A percentile compares a stretch with the other conserved stretches of the same genome.
phyloP scores from a whole-genome alignment of 2,329 filamentous ascomycete genomes.

The Aspergillus japonicus region DNA sequence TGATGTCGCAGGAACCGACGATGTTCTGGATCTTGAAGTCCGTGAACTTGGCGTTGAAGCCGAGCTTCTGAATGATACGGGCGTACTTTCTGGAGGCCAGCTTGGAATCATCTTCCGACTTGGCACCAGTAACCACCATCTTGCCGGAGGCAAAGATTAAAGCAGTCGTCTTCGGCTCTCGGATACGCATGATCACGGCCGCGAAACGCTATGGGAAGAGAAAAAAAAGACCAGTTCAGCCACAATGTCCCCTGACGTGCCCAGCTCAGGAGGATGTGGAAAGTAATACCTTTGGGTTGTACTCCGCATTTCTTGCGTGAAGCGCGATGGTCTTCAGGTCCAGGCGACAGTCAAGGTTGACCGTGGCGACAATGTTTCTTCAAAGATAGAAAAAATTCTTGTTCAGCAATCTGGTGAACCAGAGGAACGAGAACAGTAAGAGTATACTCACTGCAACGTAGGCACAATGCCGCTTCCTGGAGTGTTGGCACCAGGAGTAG shows the following conservation, averaged over 20 bases:
- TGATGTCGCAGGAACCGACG: slow-evolving; percentile 97
- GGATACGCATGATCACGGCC: slow-evolving; percentile 99
- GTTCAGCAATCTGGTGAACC: slow-evolving; percentile 52
- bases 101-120: slow-evolving; percentile 97
- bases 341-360: slow-evolving; percentile 95
- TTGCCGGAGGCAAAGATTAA: slow-evolving; percentile 98
- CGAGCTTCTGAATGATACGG: slow-evolving; percentile 98
- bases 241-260: slow-evolving; percentile 41
- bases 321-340: slow-evolving; percentile 98
- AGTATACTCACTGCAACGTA: slow-evolving; percentile 90
- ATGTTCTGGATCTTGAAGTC: slow-evolving; percentile 99
- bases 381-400: slow-evolving; percentile 29
- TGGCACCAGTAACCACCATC: slow-evolving; percentile 98
- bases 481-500: slow-evolving; percentile 79
- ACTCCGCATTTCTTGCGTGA: slow-evolving; percentile 97
- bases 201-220: slow-evolving; percentile 77
- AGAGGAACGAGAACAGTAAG: slow-evolving; percentile 40
- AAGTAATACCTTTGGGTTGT: slow-evolving; percentile 86
- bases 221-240: slow-evolving; percentile 44
- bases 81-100: slow-evolving; percentile 96
- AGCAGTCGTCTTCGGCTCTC: slow-evolving; percentile 96
- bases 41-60: slow-evolving; percentile 98
- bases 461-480: slow-evolving; percentile 87
- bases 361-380: slow-evolving; percentile 99
- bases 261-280: slow-evolving; percentile 34